Percentiles rank a stretch among this genome's conserved stretches.
Evolutionary conservation across 495 filamentous ascomycete genomes (phyloP).

Genomic region (Daldinia childiae): DNA sequence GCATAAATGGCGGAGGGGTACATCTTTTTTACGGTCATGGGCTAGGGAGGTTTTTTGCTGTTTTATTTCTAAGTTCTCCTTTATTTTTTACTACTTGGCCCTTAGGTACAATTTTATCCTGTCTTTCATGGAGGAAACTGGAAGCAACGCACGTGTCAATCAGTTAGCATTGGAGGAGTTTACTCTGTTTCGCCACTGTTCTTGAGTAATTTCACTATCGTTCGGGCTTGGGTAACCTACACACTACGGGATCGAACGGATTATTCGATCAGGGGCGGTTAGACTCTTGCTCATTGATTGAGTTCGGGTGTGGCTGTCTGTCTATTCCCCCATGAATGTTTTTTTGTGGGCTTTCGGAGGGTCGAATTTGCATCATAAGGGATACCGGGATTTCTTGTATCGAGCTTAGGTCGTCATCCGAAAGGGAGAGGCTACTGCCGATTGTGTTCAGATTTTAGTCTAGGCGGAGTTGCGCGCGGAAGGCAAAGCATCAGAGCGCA

Average conservation of each 20-base stretch:
- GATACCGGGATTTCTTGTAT: conserved; percentile 32
- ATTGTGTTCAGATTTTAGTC: conserved; percentile 16
- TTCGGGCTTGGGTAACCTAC: conserved; percentile 22
- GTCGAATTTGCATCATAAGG: conserved; percentile 41
- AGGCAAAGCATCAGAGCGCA: conserved; percentile 41
- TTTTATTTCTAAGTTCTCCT: conserved; percentile 30
- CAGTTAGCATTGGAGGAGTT: conserved; percentile 44
- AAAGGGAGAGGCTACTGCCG: conserved; percentile 13
- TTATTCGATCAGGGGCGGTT: conserved; percentile 27
- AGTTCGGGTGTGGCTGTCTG: conserved; percentile 37
- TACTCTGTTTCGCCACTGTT: conserved; percentile 33
- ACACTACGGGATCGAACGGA: conserved; percentile 35
- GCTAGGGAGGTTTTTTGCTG: conserved; percentile 29
- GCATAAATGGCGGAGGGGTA: conserved; percentile 30
- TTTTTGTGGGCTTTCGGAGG: conserved; percentile 23
- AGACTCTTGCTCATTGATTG: conserved; percentile 44
- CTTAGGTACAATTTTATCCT: conserved; percentile 12
- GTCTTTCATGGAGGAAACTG: conserved; percentile 30
- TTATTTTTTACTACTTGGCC: conserved; percentile 11
- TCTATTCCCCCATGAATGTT: conserved; percentile 23
- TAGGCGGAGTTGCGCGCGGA: conserved; percentile 39
- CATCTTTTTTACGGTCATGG: conserved; percentile 23
- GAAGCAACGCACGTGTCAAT: conserved; percentile 26
- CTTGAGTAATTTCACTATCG: conserved; percentile 33
- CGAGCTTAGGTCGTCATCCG: conserved; percentile 15